Base-by-base conservation (phyloP, 129 eudicot genomes). In the Lonicera japonica region DNA sequence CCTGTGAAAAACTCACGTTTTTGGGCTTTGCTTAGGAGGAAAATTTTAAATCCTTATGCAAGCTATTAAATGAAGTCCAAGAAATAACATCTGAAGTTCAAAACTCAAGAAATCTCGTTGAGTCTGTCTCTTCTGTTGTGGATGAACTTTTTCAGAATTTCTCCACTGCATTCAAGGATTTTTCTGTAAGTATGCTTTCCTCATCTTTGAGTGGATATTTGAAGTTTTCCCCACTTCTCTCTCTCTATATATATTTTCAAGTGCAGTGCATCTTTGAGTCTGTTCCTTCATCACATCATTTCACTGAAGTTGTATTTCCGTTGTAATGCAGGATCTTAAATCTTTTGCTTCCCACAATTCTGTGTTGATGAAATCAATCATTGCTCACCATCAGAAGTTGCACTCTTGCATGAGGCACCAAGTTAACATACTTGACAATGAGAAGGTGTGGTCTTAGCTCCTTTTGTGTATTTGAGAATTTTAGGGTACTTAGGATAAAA, bases 81-180 rank as follows among this genome's bases (percentile, higher is more conserved):
- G 95, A 85, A 71, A 69, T 83, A 52, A 40, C 70, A 60, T 86
- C 46, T 8, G 92, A 85, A 55, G 56, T 85, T 61, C 83, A 76
- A 60, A 74, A 73, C 64, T 80, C 82, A 24, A 75, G 65, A 71
- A 50, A 63, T 60, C 40, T 74, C 38, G 64, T 51, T 19, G 87
- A 70, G 65, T 63, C 71, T 2, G 15, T 77, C 51, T 68, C 80
- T 54, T 66, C 83, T 25, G 75, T 84, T 68, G 77, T 81, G 54
- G 82, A 84, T 46, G 96, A 88, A 77, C 80, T 85, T 80, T 68
- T 78, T 25, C 74, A 70, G 66, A 80, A 63, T 43, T 74, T 66
- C 45, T 62, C 71, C 61, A 60, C 56, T 15, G 34, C 75, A 36
- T 60, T 75, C 20, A 72, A 73, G 48, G 36, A 67, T 48, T 70